Conservation (phyloP, 2,329 filamentous ascomycete species). For the Hyphodiscus sp. region DNA sequence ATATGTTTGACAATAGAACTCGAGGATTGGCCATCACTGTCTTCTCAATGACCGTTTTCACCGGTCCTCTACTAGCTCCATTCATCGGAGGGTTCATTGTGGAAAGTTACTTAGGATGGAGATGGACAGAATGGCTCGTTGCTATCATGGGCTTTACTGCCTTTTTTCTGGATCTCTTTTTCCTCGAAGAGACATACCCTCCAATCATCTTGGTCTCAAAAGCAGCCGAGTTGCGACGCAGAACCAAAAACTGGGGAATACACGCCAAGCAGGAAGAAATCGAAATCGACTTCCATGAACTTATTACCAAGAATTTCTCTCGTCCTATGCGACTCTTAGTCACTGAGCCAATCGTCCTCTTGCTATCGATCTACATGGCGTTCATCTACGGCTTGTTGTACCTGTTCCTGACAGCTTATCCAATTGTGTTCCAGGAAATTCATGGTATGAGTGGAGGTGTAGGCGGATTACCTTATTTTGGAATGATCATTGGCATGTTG, state of each 20-base stretch:
- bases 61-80: conserved; percentile 60
- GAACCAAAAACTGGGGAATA: conserved; percentile 63
- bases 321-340: conserved; percentile 43
- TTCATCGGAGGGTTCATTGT: conserved; percentile 64
- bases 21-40: conserved; percentile 52
- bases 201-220: conserved; percentile 57
- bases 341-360: conserved; percentile 61
- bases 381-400: conserved; percentile 77
- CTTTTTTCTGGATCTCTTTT: conserved; percentile 52
- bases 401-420: conserved; percentile 79
- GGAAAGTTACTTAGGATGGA: conserved; percentile 59
- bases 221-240: conserved; percentile 53
- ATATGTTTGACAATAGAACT: conserved; percentile 62
- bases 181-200: conserved; percentile 65
- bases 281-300: conserved; percentile 57
- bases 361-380: conserved; percentile 64
- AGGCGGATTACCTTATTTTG: conserved; percentile 75
- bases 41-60: conserved; percentile 58
- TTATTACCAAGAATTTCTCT: conserved; percentile 49
- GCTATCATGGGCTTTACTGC: conserved; percentile 58
- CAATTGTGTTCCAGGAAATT: conserved; percentile 68
- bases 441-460: conserved; percentile 65
- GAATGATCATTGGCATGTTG: conserved; percentile 70
- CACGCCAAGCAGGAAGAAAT: conserved; percentile 68
- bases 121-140: conserved; percentile 63